phyloP scores from a whole-genome alignment of 768 basidiomycete genomes.

The Leucosporidium scottii region DNA sequence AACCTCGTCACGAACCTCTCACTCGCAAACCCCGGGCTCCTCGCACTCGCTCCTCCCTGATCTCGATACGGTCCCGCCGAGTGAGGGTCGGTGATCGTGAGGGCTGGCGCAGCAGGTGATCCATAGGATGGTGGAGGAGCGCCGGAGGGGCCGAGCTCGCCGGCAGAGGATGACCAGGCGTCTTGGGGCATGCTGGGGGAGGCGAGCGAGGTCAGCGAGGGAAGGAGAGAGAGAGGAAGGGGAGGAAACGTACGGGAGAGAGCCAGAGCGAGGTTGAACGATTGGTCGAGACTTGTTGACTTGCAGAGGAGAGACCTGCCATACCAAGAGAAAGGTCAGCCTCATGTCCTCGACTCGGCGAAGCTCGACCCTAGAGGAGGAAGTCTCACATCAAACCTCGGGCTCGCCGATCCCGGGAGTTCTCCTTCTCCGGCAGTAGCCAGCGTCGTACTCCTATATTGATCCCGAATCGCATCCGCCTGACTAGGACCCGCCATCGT shows the following conservation, averaged over 20 bases:
- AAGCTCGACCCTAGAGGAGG: no score
- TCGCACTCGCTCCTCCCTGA: not conserved
- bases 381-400: constrained; percentile 17
- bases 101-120: not conserved
- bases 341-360: no score
- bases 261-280: not conserved
- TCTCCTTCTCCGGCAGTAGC: not conserved
- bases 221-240: not conserved
- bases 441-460: constrained; percentile 3
- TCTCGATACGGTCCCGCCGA: not conserved
- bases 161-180: constrained; percentile 1
- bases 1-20: constrained; percentile 16
- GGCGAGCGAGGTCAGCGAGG: not conserved
- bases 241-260: not conserved
- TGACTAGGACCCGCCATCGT: constrained; percentile 7
- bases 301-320: constrained; percentile 10
- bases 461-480: constrained; percentile 18
- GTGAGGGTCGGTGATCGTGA: not conserved
- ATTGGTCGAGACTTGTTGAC: constrained; percentile 2
- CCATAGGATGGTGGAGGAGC: constrained; percentile 1
- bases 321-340: no score
- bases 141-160: no score
- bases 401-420: not conserved
- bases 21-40: constrained; percentile 16
- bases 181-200: not conserved